These are phyloP conservation scores for Rhizoclosmatium sp. DNA, from an alignment of 192 early-diverging fungal species.

Conservation along the genomic window DNA sequence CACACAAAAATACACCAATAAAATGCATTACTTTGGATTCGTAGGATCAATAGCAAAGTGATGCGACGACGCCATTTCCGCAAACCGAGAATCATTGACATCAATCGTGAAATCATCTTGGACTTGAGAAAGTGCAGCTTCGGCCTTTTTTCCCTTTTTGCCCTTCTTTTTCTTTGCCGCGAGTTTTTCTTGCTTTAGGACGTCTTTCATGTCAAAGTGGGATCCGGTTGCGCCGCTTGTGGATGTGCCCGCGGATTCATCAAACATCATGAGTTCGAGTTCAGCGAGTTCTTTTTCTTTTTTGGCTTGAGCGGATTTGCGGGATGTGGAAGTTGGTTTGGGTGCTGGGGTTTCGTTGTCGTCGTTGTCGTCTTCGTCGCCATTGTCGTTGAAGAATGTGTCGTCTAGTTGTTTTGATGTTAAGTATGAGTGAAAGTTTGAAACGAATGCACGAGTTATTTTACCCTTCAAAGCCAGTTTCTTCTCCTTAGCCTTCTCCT, in stretches of 20 bases:
- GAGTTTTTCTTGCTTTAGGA: slow-evolving; percentile 83
- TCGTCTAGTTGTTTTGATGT: slow-evolving; percentile 29
- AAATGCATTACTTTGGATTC: slow-evolving; percentile 75
- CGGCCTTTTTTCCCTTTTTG: slow-evolving; percentile 45
- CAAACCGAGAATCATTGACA: slow-evolving; percentile 85
- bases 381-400: slow-evolving; percentile 33
- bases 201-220: slow-evolving; percentile 88
- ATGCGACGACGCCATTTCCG: slow-evolving; percentile 78
- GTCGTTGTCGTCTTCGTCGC: background rate
- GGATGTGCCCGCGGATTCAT: slow-evolving; percentile 57
- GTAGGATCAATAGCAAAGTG: slow-evolving; percentile 96
- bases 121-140: slow-evolving; percentile 54
- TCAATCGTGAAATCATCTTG: slow-evolving; percentile 91
- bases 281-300: slow-evolving; percentile 62
- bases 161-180: slow-evolving; percentile 59
- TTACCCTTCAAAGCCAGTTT: slow-evolving; percentile 44
- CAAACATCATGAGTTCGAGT: slow-evolving; percentile 83
- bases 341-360: background rate
- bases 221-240: slow-evolving; percentile 51
- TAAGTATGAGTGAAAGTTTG: background rate
- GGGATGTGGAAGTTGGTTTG: background rate
- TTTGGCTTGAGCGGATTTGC: slow-evolving; percentile 17
- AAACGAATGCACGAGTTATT: background rate
- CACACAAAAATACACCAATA: background rate
- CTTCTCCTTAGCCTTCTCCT: slow-evolving; percentile 76